Evolutionary conservation across 805 yeast species (phyloP).

Genomic region (Zygosaccharomyces kombuchaensis): DNA sequence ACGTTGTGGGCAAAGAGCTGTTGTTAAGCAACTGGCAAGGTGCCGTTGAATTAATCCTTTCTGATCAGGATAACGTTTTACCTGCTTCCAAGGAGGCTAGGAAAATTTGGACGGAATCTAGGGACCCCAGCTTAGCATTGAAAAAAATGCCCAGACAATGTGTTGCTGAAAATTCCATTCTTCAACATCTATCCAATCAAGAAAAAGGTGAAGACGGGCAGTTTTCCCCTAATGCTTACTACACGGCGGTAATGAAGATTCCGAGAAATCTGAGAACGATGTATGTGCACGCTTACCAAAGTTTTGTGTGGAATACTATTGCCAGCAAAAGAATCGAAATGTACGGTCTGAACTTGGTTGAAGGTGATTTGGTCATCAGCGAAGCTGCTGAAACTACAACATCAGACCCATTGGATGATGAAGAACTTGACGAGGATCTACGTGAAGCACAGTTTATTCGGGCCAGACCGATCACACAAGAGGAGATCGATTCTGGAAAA

Average conservation of each 20-base stretch:
- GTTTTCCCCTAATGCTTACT: conserved; percentile 53
- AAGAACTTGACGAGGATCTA: conserved; percentile 67
- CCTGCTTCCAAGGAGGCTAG: conserved; percentile 85
- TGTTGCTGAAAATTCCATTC: conserved; percentile 74
- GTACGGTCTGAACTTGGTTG: conserved; percentile 65
- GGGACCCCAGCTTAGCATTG: conserved; percentile 60
- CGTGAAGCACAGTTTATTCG: conserved; percentile 52
- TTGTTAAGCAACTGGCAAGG: conserved; percentile 71
- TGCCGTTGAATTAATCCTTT: conserved; percentile 72
- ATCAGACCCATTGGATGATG: conserved; percentile 39
- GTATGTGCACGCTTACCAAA: conserved; percentile 97
- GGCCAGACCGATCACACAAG: conserved; percentile 71
- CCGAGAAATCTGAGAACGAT: conserved; percentile 89
- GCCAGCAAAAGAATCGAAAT: conserved; percentile 70
- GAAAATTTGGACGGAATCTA: conserved; percentile 70
- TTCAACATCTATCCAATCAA: conserved; percentile 55
- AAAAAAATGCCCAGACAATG: conserved; percentile 82
- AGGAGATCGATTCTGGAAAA: conserved; percentile 56
- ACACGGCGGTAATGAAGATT: conserved; percentile 78
- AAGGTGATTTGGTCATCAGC: conserved; percentile 73
- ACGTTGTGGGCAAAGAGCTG: conserved; percentile 70
- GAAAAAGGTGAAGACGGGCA: conserved; percentile 43
- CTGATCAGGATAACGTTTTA: conserved; percentile 79
- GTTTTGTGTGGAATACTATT: conserved; percentile 88
- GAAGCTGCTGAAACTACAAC: conserved; percentile 23